phyloP scores from a whole-genome alignment of 805 yeast species.

The Danielozyma ontarioensis region DNA sequence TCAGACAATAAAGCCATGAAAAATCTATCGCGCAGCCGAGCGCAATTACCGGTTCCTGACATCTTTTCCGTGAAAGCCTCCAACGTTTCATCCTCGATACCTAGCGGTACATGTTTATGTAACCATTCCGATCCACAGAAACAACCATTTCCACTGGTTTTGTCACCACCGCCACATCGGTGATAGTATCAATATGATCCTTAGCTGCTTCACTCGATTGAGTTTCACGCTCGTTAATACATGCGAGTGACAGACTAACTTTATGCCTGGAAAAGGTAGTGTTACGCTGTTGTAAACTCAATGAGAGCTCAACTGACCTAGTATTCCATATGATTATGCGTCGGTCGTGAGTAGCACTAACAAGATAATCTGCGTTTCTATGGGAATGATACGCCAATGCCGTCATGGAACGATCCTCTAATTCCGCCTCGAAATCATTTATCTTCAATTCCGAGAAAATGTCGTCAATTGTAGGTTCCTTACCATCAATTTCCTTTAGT shows the following conservation, averaged over 20 bases:
- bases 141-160: conserved; percentile 57
- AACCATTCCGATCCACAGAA: conserved; percentile 65
- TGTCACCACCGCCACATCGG: conserved; percentile 41
- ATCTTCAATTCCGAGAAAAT: conserved; percentile 13
- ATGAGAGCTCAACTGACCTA: conserved; percentile 6
- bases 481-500: conserved; percentile 15
- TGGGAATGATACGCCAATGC: conserved; percentile 4
- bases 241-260: conserved; percentile 8
- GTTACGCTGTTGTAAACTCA: conserved; percentile 1
- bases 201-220: conserved; percentile 24
- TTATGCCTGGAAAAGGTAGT: conserved; percentile 7
- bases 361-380: conserved; percentile 8
- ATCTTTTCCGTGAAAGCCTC: too few species aligned
- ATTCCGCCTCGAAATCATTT: neutral
- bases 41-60: too few species aligned
- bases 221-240: conserved; percentile 11
- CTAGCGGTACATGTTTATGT: conserved; percentile 56
- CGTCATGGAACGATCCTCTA: conserved; percentile 9
- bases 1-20: too few species aligned
- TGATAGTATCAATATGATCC: conserved; percentile 48
- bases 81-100: too few species aligned
- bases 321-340: conserved; percentile 26
- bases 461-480: conserved; percentile 10
- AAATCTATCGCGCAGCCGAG: too few species aligned
- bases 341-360: conserved; percentile 22